Evolutionary conservation across 2,329 filamentous ascomycete species (phyloP).

Genomic region (Neoscytalidium dimidiatum): DNA sequence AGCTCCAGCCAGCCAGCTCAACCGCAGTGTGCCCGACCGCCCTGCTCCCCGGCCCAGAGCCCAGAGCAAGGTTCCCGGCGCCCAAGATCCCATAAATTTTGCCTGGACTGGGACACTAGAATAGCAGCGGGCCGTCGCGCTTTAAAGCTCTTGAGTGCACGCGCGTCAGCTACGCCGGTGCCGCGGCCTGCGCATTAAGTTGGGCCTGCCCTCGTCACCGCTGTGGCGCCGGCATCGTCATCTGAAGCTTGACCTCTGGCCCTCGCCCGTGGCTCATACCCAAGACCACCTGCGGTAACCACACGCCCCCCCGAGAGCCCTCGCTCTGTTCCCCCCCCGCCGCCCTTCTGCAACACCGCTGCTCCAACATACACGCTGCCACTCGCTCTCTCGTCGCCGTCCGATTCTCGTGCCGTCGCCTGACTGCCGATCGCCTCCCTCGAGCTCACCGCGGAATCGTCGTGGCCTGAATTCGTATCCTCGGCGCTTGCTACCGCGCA

Average conservation of each 20-base stretch:
- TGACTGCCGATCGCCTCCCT: background rate
- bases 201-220: constrained; percentile 12
- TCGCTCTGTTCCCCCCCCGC: background rate
- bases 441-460: constrained; percentile 3
- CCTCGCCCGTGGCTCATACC: background rate
- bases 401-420: background rate
- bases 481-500: constrained; percentile 1
- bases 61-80: background rate
- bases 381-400: background rate
- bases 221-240: constrained; percentile 18
- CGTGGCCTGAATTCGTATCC: constrained; percentile 17
- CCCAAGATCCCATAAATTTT: background rate
- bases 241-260: constrained; percentile 14
- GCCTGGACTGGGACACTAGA: background rate
- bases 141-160: background rate
- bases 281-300: constrained; percentile 1
- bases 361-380: background rate
- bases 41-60: background rate
- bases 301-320: constrained; percentile 11
- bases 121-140: background rate
- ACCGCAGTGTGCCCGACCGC: constrained; percentile 7
- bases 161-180: constrained; percentile 2
- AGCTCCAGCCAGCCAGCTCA: background rate
- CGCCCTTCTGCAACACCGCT: background rate
- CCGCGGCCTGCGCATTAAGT: background rate